Base-by-base conservation (phyloP, 2,329 filamentous ascomycete genomes). In the Colletotrichum gloeosporioides region DNA sequence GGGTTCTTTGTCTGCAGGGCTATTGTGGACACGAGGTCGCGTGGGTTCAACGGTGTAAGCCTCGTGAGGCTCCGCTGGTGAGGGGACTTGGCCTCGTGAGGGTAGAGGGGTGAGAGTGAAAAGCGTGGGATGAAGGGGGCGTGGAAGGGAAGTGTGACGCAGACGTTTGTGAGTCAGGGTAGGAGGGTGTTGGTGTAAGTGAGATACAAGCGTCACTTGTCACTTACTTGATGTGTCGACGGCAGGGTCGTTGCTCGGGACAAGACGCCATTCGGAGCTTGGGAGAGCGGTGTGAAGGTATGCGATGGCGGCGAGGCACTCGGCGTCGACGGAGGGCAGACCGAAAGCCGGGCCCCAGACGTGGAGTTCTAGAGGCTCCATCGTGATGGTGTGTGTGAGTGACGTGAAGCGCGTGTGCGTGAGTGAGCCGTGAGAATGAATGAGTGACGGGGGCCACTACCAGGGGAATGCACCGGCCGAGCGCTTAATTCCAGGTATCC, bases 311-410 rank as follows among this genome's bases (percentile, higher is more conserved):
- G 96, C 96, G 77, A 98, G 91, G 83, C 96, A 99, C 87, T 98
- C 95, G 62, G 96, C 89, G 82, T 99, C 96, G 81, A 99, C 94
- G 59, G 97, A 99, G 16, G 96, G 93, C 61, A 98, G 91, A 55
- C 93, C 93, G 84, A 98, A 98, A 55, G 95, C 96, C 71, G 95
- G 93, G 66, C 96, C 96, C 94, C 96, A 98, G 82, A 98, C 91
- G 86, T 98, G 94, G 76, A 99, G 91, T 86, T 96, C 92, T 65
- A 95, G 86, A 78, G 92, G 49, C n/a, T 65, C 64, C 74, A 76
- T 76, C 59, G 36, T 62, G 34, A 62, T 34, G 22, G 18, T 53
- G 67, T 18, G 59, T 18, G 29, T 16, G 65, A 62, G 32, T 63
- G 44, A 49, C 44, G 44, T 49, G 44, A 49, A n/a, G 44, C 44